Conservation (phyloP, 1,284 basidiomycete species). For the Meira miltonrushii region DNA sequence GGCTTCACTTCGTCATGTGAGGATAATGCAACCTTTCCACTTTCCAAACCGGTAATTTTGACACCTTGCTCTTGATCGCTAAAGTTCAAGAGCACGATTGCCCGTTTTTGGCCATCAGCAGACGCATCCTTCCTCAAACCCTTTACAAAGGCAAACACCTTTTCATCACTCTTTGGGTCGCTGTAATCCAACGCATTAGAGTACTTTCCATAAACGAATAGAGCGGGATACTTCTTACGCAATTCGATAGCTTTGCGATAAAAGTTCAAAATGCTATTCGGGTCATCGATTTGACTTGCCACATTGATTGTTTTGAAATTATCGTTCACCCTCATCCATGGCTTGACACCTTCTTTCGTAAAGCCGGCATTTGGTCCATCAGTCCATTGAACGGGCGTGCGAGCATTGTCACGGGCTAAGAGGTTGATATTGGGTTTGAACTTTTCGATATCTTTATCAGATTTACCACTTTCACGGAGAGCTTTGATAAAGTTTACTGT, state of each 20-base stretch:
- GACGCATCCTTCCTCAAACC: background rate
- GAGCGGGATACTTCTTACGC: conserved; percentile 57
- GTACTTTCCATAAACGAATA: background rate
- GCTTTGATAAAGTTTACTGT: conserved; percentile 32
- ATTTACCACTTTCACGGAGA: conserved; percentile 15
- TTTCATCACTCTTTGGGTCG: conserved; percentile 29
- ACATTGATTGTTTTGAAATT: conserved; percentile 66
- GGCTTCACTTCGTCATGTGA: too few species aligned
- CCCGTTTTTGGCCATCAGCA: background rate
- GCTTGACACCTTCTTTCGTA: conserved; percentile 57
- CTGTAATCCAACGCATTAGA: too few species aligned
- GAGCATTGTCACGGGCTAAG: conserved; percentile 67
- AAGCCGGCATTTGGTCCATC: conserved; percentile 62
- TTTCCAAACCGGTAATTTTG: conserved; percentile 10
- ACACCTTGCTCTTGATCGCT: conserved; percentile 33
- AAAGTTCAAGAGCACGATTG: conserved; percentile 36
- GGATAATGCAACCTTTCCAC: too few species aligned
- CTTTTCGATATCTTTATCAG: conserved; percentile 21
- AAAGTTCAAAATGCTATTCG: conserved; percentile 60
- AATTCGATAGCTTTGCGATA: conserved; percentile 60
- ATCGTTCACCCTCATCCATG: conserved; percentile 73
- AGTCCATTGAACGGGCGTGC: conserved; percentile 69
- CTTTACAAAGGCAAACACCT: background rate
- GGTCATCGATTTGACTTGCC: conserved; percentile 57
- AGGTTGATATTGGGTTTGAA: conserved; percentile 56